Evolutionary conservation across 164 flowering plant genomes (phyloP), one percentile per base, ranked within the genome.

Genomic region (Sedum album): DNA sequence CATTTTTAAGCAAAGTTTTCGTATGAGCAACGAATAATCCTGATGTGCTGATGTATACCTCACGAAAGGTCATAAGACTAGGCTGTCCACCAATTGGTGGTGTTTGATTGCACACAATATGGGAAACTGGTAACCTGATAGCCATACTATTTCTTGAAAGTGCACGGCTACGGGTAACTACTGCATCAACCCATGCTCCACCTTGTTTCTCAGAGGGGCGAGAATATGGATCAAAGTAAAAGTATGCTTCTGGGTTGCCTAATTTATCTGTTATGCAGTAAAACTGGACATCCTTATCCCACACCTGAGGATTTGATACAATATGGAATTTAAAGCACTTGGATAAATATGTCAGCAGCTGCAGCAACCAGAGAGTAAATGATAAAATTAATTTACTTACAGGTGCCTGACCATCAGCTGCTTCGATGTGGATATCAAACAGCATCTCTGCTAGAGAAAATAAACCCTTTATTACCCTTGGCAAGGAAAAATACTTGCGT

Each of bases 141-240:
- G 88, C 71, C 53, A 81, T 49, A 62, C 94, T 94, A 82, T 85
- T 81, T 35, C 70, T 83, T 51, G 96, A 85, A 70, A 88, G 71
- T 66, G 79, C 91, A 63, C 83, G 90, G 71, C 97, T 91, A 53
- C 99, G 84, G 42, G 77, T 76, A 79, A 91, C 83, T 76, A 91
- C 99, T 77, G 84, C 96, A 77, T 86, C 88, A 93, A 94, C 88
- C 99, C 99, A 94, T 49, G 97, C 99, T 68, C 99, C 99, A 65
- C 88, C 95, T 51, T 85, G 82, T 74, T 94, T 94, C 74, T 94
- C 99, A 67, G 97, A 83, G 31, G 99, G 93, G 68, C 99, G 97
- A 66, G 92, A 85, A 74, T 91, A 94, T 69, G 99, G 97, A 78
- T 94, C 99, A 76, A 94, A 90, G 69, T 91, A 94, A 77, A 94